These are phyloP conservation scores for Paracoccidioides lutzii DNA, from an alignment of 2,329 filamentous ascomycete species.

Conservation along the genomic window DNA sequence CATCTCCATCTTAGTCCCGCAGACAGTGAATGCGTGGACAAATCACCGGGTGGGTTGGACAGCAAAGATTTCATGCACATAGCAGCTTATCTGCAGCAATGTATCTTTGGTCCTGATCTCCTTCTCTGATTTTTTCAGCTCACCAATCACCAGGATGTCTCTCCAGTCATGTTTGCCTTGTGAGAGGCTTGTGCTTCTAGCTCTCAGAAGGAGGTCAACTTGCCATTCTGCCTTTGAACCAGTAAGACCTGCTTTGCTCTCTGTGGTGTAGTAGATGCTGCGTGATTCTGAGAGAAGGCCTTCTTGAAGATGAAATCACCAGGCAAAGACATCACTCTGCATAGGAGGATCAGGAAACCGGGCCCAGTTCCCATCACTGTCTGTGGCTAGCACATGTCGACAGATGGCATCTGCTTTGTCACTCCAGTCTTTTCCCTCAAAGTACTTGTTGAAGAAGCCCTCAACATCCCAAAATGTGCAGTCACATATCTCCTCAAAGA, in stretches of 20 bases:
- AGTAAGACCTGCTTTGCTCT: constrained; percentile 1
- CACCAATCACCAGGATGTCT: constrained; percentile 11
- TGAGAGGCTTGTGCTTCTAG: not conserved
- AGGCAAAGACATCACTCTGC: constrained; percentile 8
- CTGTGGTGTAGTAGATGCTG: constrained; percentile 6
- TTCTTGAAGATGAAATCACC: constrained; percentile 12
- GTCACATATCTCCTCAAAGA: too few relatives aligned
- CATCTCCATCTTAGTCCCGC: constrained; percentile 13
- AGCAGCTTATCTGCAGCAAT: constrained; percentile 10
- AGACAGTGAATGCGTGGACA: constrained; percentile 19
- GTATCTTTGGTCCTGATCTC: constrained; percentile 6
- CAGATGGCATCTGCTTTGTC: not conserved
- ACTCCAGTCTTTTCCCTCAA: too few relatives aligned
- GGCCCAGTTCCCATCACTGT: constrained; percentile 2
- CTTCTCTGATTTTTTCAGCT: constrained; percentile 7
- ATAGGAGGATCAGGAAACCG: constrained; percentile 8
- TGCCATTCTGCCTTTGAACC: constrained; percentile 10
- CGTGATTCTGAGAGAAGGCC: constrained; percentile 8
- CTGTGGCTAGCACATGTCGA: not conserved
- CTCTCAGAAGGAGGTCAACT: constrained; percentile 12
- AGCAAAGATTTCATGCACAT: constrained; percentile 8
- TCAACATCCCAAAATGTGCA: too few relatives aligned
- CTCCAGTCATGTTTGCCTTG: constrained; percentile 11
- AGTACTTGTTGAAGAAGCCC: too few relatives aligned
- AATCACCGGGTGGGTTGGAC: constrained; percentile 20